These are phyloP conservation scores for Populus alba DNA, from an alignment of 345 rosid species.

Conservation along the genomic window DNA sequence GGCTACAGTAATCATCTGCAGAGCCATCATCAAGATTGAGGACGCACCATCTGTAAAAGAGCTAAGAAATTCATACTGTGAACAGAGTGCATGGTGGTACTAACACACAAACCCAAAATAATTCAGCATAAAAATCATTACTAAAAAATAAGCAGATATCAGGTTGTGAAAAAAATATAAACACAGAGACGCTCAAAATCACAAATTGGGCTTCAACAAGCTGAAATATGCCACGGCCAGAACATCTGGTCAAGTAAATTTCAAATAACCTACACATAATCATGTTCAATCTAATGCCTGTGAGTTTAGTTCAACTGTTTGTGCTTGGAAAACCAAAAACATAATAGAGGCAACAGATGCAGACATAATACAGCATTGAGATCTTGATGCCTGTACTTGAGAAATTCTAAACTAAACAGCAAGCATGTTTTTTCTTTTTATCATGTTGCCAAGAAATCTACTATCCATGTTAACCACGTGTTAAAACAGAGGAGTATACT, in stretches of 20 bases:
- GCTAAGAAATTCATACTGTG: slow-evolving; percentile 2
- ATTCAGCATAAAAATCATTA: not conserved
- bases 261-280: not conserved
- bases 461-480: not conserved
- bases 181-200: not conserved
- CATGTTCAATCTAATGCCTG: not conserved
- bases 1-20: slow-evolving; percentile 62
- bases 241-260: not conserved
- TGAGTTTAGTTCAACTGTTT: not conserved
- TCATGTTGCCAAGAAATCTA: not conserved
- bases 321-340: not conserved
- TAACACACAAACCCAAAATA: not conserved
- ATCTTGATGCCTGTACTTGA: not conserved
- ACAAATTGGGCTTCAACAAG: slow-evolving; percentile 1
- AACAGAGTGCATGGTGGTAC: not conserved
- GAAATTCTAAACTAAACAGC: not conserved
- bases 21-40: slow-evolving; percentile 54
- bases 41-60: slow-evolving; percentile 59
- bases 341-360: not conserved
- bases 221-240: not conserved
- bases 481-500: not conserved
- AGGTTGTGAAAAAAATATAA: not conserved
- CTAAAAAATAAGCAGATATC: not conserved
- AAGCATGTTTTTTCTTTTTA: not conserved
- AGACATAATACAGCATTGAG: not conserved